Conservation (phyloP, 2,329 filamentous ascomycete species). For the Aureobasidium vineae region DNA sequence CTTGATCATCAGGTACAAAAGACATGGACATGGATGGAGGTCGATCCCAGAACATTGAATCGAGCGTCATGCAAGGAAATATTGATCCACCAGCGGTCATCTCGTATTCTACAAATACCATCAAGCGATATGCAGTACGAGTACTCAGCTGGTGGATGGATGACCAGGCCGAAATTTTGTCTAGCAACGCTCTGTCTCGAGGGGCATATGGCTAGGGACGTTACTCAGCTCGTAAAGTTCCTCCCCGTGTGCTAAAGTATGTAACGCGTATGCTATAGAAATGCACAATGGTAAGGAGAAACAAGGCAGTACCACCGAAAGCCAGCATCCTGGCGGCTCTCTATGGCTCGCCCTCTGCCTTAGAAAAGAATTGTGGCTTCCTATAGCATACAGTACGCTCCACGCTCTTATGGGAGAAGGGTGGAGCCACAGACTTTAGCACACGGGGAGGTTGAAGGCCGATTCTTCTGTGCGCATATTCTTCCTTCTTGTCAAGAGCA, state of each 20-base stretch:
- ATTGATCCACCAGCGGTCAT: not conserved
- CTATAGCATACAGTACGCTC: too few species aligned
- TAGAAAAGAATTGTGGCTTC: too few species aligned
- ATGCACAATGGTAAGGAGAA: too few species aligned
- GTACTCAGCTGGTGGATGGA: not conserved
- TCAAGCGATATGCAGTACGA: not conserved
- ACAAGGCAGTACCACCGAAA: too few species aligned
- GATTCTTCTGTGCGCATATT: not conserved
- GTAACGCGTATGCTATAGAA: too few species aligned
- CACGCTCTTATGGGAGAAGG: too few species aligned
- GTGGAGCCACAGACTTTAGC: too few species aligned
- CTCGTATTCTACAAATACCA: not conserved
- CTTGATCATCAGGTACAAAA: slow-evolving; percentile 13
- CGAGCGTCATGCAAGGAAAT: not conserved
- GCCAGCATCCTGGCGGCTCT: too few species aligned
- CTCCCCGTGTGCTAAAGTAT: too few species aligned
- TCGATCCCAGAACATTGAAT: not conserved
- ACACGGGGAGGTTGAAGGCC: not conserved
- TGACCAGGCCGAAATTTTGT: not conserved
- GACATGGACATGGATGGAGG: not conserved
- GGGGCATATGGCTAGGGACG: not conserved
- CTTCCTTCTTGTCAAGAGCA: not conserved
- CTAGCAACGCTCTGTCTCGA: not conserved
- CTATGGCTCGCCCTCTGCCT: too few species aligned
- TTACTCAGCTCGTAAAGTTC: not conserved